A percentile compares a stretch with the other conserved stretches of the same genome.
Evolutionary conservation across 805 yeast species (phyloP).

Genomic region (Candida ipomoeae): DNA sequence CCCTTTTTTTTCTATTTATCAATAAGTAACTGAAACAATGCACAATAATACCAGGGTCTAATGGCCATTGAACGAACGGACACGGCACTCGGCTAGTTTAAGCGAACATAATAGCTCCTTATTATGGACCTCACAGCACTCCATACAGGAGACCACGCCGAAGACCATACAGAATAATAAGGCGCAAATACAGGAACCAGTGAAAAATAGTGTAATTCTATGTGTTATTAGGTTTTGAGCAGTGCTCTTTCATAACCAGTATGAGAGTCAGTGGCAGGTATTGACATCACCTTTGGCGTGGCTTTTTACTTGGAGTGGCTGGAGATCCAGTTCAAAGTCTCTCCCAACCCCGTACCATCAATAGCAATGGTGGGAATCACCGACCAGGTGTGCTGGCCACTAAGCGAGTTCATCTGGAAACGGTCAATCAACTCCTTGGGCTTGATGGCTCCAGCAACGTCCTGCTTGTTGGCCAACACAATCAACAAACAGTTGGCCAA

Average conservation of each 20-base stretch:
- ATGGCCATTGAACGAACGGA: neutral
- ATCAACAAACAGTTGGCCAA: slow-evolving; percentile 74
- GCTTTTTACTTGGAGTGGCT: slow-evolving; percentile 43
- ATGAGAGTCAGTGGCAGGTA: slow-evolving; percentile 4
- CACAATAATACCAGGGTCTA: neutral
- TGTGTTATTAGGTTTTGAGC: neutral
- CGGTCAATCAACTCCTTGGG: slow-evolving; percentile 77
- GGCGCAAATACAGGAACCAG: neutral
- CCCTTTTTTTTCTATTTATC: too few species aligned
- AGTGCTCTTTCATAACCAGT: slow-evolving; percentile 8
- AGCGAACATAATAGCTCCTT: too few species aligned
- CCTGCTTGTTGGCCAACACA: slow-evolving; percentile 89
- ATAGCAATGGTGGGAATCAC: slow-evolving; percentile 88
- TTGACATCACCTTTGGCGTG: neutral
- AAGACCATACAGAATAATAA: neutral
- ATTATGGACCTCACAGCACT: neutral
- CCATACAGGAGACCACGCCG: neutral
- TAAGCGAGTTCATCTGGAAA: slow-evolving; percentile 57
- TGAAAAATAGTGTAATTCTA: neutral
- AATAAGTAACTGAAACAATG: neutral
- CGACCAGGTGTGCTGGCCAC: slow-evolving; percentile 74
- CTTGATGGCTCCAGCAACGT: slow-evolving; percentile 63
- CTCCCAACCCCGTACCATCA: slow-evolving; percentile 85
- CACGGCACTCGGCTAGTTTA: neutral
- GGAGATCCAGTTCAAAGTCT: slow-evolving; percentile 83